Conservation (phyloP, 2,329 filamentous ascomycete genomes). For the Atkinsonella hypoxylon region DNA sequence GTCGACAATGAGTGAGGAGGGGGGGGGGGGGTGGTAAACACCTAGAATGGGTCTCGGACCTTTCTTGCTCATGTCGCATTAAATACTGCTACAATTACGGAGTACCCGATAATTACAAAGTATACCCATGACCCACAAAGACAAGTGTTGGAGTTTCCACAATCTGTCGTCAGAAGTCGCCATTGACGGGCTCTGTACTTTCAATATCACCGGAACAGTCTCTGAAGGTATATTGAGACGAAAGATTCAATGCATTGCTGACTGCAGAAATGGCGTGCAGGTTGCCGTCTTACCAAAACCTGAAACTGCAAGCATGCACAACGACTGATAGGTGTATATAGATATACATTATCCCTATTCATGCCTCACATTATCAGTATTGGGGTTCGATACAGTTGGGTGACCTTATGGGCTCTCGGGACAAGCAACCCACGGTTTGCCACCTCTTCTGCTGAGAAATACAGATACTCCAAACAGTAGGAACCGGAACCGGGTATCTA, state of each 20-base stretch:
- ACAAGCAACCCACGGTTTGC: background rate
- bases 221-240: background rate
- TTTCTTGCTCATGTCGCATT: background rate
- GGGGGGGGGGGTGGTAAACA: background rate
- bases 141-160: background rate
- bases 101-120: background rate
- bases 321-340: background rate
- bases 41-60: background rate
- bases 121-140: background rate
- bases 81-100: background rate
- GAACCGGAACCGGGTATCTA: too few relatives aligned
- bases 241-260: background rate
- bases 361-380: background rate
- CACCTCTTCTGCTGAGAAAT: background rate
- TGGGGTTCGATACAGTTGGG: background rate
- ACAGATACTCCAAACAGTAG: too few relatives aligned
- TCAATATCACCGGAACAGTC: background rate
- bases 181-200: background rate
- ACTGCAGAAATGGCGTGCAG: conserved; percentile 5
- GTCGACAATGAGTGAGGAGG: background rate
- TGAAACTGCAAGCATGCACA: background rate
- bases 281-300: background rate
- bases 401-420: background rate
- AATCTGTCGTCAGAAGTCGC: background rate
- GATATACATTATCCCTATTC: too few relatives aligned